Evolutionary conservation across 139 green algal genomes (phyloP).

Genomic region (Trebouxia sp.): DNA sequence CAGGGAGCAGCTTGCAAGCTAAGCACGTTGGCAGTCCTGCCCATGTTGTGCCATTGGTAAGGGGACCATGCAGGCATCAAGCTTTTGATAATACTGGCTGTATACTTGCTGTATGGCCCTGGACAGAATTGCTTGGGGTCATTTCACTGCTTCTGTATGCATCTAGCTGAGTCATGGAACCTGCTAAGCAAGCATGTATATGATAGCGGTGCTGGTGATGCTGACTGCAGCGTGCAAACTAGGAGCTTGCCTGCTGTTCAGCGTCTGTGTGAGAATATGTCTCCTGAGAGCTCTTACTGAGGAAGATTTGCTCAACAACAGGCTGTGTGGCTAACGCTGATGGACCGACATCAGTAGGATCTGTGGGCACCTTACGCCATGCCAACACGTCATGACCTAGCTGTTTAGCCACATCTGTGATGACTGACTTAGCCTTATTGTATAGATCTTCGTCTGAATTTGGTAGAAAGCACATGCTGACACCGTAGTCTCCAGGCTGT

Average conservation of each 20-base stretch:
- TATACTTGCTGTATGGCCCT: no score
- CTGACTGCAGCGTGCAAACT: no score
- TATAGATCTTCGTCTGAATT: constrained; percentile 59
- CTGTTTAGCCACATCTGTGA: constrained; percentile 60
- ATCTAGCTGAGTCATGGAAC: no score
- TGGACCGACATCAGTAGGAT: constrained; percentile 81
- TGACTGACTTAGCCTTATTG: constrained; percentile 55
- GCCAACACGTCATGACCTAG: constrained; percentile 75
- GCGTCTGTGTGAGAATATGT: constrained; percentile 39
- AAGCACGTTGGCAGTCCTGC: no score
- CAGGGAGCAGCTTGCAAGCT: no score
- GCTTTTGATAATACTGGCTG: no score
- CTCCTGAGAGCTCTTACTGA: constrained; percentile 45
- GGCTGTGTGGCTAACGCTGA: constrained; percentile 81
- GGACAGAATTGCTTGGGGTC: no score
- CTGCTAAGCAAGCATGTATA: no score
- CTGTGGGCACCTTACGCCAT: constrained; percentile 87
- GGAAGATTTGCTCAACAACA: constrained; percentile 88
- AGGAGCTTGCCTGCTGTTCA: constrained; percentile 55
- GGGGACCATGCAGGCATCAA: no score
- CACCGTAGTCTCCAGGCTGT: constrained; percentile 74
- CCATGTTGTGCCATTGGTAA: no score
- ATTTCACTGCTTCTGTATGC: no score
- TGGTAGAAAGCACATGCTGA: constrained; percentile 90
- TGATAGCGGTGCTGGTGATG: no score